Evolutionary conservation across 306 rosid genomes (phyloP), one percentile per base, ranked within the genome.

Genomic region (Lathyrus aphaca): DNA sequence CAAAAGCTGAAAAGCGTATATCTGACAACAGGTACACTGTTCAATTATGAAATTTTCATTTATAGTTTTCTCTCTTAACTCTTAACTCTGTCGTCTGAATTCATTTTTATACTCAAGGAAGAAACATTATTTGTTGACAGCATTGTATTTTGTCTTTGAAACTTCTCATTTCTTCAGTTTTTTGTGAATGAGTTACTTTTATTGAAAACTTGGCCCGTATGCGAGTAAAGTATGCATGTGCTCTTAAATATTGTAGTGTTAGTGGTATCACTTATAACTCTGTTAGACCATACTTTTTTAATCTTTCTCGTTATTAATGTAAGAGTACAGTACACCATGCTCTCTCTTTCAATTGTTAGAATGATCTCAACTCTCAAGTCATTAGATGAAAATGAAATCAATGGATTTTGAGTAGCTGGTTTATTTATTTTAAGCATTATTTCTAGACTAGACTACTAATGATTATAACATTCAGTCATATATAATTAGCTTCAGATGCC

Each of bases 1-100:
- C 77, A 75, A 95, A 89, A 81, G 88, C 99, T 73, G 97, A 91
- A 82, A 95, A 89, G 79, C 99, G 97, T 73, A 91, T 95, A 80
- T 78, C 85, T 74, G 99, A 95, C 42, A 82, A 89, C 71, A 91
- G 99, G 99, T 95, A 77, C 59, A 44, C 77, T 73, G 17, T 59
- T 56, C 27, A 49, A 57, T 56, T 38, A 60, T 27, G 21, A 56
- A 14, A 4, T 67, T 66, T 17, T 66, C 23, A 51, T 59, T 62
- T 17, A 23, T 19, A 25, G 27, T 61, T 23, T 61, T 38, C 14
- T 59, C 55, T 66, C 44, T 49, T 13, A 9, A 13, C 55, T 66
- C 44, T 49, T 13, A 9, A 13, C 35, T 40, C 4, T 56, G 46
- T 46, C 4, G 38, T 27, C 50, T 61, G 21, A 56, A 68, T 68